phyloP scores from a whole-genome alignment of 345 rosid species.

The Euphorbia pulcherrima region DNA sequence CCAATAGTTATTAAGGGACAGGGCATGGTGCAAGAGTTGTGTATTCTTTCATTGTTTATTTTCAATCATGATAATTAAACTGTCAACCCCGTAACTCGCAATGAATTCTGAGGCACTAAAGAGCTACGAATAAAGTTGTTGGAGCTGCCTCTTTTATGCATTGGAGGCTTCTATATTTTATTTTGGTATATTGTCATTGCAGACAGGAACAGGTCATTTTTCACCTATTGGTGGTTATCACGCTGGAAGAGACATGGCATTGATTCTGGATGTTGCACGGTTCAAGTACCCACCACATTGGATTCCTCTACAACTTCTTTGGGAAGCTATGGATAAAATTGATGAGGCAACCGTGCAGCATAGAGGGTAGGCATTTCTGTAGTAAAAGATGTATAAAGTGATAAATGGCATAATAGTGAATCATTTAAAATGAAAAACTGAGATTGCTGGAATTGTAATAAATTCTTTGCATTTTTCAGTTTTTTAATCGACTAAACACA shows the following conservation, averaged over 20 bases:
- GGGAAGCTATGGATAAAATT: constrained; percentile 82
- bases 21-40: neutral
- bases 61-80: neutral
- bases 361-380: constrained; percentile 62
- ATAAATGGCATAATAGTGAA: neutral
- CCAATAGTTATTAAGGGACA: neutral
- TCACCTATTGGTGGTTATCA: constrained; percentile 97
- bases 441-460: neutral
- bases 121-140: neutral
- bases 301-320: constrained; percentile 88
- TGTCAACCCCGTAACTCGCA: neutral
- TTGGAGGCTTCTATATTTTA: neutral
- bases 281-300: constrained; percentile 98
- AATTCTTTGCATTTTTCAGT: neutral
- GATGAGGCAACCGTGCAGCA: constrained; percentile 61
- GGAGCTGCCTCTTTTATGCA: constrained; percentile 3
- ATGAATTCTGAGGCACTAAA: neutral
- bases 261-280: constrained; percentile 94
- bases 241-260: constrained; percentile 82
- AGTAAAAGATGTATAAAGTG: neutral
- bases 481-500: neutral
- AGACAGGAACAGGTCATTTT: constrained; percentile 94
- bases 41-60: neutral
- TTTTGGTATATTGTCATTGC: constrained; percentile 21
- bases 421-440: neutral